These are phyloP conservation scores for Marasmius fiardii DNA, from an alignment of 1,284 basidiomycete species.

Conservation along the genomic window DNA sequence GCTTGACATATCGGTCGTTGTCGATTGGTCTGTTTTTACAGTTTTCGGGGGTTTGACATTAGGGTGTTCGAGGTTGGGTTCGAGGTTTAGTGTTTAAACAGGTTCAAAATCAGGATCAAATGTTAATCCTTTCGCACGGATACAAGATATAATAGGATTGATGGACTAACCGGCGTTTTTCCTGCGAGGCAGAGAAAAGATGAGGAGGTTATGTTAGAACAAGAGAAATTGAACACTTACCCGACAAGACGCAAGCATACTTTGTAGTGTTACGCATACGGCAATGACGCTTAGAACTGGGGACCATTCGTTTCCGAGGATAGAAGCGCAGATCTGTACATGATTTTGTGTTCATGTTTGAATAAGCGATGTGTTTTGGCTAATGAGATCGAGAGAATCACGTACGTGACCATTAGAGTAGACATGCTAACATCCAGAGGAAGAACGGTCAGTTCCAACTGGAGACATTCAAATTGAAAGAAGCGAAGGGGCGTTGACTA, in stretches of 20 bases:
- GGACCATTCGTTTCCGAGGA: constrained; percentile 83
- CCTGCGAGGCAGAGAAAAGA: constrained; percentile 34
- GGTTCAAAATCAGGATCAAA: too few species aligned
- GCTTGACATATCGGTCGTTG: constrained; percentile 75
- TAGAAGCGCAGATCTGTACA: constrained; percentile 76
- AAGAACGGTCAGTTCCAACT: constrained; percentile 14
- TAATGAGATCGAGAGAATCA: constrained; percentile 8
- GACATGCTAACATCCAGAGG: constrained; percentile 53
- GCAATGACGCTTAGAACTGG: constrained; percentile 77
- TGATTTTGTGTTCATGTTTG: constrained; percentile 14
- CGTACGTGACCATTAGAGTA: constrained; percentile 84
- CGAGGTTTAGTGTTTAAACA: too few species aligned
- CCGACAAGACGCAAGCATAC: constrained; percentile 87
- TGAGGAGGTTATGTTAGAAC: neutral
- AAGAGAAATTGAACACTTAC: constrained; percentile 31
- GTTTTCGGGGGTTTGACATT: too few species aligned
- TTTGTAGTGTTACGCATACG: constrained; percentile 80
- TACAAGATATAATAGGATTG: too few species aligned
- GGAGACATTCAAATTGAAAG: neutral
- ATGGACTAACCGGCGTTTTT: constrained; percentile 64
- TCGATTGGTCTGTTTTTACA: constrained; percentile 56
- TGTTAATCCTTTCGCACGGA: neutral
- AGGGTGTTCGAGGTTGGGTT: too few species aligned
- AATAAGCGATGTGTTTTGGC: neutral
- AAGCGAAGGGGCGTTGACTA: constrained; percentile 29